A percentile compares a stretch with the other conserved stretches of the same genome.
These are phyloP conservation scores for Polychaeton citri DNA, from an alignment of 2,329 filamentous ascomycete genomes.

Conservation along the genomic window DNA sequence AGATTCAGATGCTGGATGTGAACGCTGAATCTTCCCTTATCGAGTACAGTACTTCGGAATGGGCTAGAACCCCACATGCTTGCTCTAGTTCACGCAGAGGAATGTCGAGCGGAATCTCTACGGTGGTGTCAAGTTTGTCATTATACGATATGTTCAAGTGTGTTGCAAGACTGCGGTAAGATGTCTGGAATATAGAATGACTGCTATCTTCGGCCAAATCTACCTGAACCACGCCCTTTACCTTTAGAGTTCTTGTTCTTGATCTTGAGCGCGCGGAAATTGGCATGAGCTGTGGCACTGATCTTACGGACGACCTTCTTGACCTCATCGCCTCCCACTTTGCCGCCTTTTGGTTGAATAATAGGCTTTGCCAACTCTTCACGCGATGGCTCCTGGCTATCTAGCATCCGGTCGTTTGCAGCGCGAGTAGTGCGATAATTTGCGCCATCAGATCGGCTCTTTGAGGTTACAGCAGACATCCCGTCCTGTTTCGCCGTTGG, in stretches of 20 bases:
- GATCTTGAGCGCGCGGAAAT: constrained; percentile 37
- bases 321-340: constrained; percentile 6
- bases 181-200: too few species aligned
- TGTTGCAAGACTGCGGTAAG: too few species aligned
- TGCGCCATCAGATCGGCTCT: background rate
- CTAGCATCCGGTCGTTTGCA: background rate
- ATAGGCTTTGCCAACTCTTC: constrained; percentile 1
- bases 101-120: too few species aligned
- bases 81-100: too few species aligned
- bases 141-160: too few species aligned
- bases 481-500: background rate
- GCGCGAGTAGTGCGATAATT: background rate
- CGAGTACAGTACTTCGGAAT: too few species aligned
- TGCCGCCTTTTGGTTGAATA: constrained; percentile 1
- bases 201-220: constrained; percentile 20
- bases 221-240: constrained; percentile 24
- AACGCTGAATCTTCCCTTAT: too few species aligned
- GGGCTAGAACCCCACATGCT: too few species aligned
- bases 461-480: background rate
- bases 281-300: constrained; percentile 33
- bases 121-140: too few species aligned
- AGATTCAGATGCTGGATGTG: too few species aligned
- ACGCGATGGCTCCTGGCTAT: constrained; percentile 1
- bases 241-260: constrained; percentile 34
- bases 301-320: constrained; percentile 31